Evolutionary conservation across 2,329 filamentous ascomycete species (phyloP).

Genomic region (Coniochaeta prunicola): DNA sequence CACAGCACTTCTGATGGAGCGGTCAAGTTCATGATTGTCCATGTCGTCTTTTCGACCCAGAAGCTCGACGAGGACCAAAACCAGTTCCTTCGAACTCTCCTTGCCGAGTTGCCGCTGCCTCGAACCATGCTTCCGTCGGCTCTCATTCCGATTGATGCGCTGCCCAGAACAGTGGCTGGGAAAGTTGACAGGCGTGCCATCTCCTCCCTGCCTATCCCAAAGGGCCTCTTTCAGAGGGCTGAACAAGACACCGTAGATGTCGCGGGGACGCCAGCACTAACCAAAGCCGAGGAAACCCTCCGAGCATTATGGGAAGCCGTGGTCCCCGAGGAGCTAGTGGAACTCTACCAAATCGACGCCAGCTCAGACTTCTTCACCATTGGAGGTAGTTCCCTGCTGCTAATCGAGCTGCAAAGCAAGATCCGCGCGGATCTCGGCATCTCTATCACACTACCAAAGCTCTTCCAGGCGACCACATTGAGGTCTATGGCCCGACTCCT

Average conservation of each 20-base stretch:
- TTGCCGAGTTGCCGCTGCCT: conserved; percentile 8
- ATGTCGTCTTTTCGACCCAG: too few relatives aligned
- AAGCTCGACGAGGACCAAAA: too few relatives aligned
- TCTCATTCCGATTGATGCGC: conserved; percentile 5
- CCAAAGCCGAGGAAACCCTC: too few relatives aligned
- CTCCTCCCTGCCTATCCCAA: conserved; percentile 6
- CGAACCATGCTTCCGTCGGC: conserved; percentile 10
- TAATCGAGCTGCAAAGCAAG: conserved; percentile 27
- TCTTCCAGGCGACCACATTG: conserved; percentile 31
- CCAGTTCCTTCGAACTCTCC: conserved; percentile 4
- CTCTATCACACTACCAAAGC: conserved; percentile 22
- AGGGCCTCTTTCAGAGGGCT: neutral
- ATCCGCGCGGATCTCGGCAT: conserved; percentile 25
- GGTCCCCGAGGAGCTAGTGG: neutral
- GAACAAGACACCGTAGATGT: conserved; percentile 3
- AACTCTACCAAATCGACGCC: conserved; percentile 5
- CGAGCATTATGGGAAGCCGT: too few relatives aligned
- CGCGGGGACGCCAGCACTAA: conserved; percentile 2
- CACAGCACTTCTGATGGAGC: too few relatives aligned
- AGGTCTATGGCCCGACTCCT: conserved; percentile 30
- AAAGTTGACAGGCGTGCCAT: conserved; percentile 7
- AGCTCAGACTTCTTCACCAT: conserved; percentile 31
- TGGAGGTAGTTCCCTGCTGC: conserved; percentile 32
- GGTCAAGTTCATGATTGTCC: too few relatives aligned
- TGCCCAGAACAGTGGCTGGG: conserved; percentile 4